Evolutionary conservation across 768 basidiomycete genomes (phyloP), one percentile per base, ranked within the genome.

Genomic region (Auriculariales sp.): DNA sequence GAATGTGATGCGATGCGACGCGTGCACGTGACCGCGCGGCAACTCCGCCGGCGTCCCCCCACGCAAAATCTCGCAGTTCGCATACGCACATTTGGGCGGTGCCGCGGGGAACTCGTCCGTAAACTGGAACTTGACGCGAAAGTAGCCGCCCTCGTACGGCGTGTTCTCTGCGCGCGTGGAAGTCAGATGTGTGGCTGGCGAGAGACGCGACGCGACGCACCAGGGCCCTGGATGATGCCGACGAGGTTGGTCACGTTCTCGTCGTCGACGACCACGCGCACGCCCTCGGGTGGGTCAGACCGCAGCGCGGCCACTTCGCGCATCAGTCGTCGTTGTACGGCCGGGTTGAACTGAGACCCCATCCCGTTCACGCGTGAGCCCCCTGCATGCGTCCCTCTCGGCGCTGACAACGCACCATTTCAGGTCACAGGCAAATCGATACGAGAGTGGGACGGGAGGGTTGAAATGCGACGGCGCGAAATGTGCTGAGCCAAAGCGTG

Each of bases 101-200:
- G 81, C 78, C 44, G 90, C 81, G 36, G 93, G 93, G 59, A 94
- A 98, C 64, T 95, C 92, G 53, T 89, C 81, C 2, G 83, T 89
- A 63, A 98, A 95, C 56, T 77, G 77, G 67, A 98, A 97, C 59
- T 81, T 81, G 49, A 83, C 71, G 48, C 69, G 65, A 59, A 82
- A 83, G 66, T 79, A 83, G n/a, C 81, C 81, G 19, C 76, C 79
- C 33, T 75, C 73, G 57, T 82, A 83, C 1, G 81, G 82, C 24
- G 81, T 83, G 15, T 79, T 77, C 55, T 70, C 76, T 79, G 55
- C 14, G 15, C 28, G 24, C 27, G 36, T 15, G 35, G 28, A 12
- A 28, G 17, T 35, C 46, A 44, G 17, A 15, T 12, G 15, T 27
- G 24, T 17, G 19, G 28, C 52, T 17, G 12, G 27, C 42, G 34